These are phyloP conservation scores for Mortierella sp. DNA, from an alignment of 371 early-diverging fungal genomes.

Conservation along the genomic window DNA sequence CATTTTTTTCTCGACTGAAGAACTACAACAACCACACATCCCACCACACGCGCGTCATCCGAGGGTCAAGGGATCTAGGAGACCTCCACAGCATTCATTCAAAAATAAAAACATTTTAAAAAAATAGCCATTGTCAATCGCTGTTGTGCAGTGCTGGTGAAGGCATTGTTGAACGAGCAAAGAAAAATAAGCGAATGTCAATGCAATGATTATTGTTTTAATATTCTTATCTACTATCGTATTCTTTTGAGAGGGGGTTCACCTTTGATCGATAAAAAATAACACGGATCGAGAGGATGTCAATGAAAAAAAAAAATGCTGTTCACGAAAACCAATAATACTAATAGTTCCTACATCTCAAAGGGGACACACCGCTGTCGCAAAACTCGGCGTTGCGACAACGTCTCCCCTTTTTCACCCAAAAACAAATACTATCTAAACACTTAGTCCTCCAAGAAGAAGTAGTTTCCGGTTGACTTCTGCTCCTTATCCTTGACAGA, in stretches of 20 bases:
- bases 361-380: neutral
- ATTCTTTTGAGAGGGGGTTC: neutral
- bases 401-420: neutral
- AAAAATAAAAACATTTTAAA: neutral
- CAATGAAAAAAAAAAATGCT: conserved; percentile 8
- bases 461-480: conserved; percentile 95
- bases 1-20: neutral
- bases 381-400: conserved; percentile 4
- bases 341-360: neutral
- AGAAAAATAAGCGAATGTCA: too few species aligned
- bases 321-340: neutral
- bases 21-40: neutral
- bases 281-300: neutral
- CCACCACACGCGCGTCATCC: conserved; percentile 3
- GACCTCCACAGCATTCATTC: neutral
- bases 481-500: conserved; percentile 99
- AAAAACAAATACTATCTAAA: neutral
- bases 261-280: conserved; percentile 4
- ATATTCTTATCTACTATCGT: neutral
- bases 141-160: too few species aligned
- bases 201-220: neutral
- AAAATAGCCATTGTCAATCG: neutral
- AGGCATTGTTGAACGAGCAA: neutral
- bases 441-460: conserved; percentile 86
- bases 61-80: conserved; percentile 17